A percentile compares a stretch with the other conserved stretches of the same genome.
Conservation (phyloP, 352 stramenopile species). For the Pythium guiyangense region DNA sequence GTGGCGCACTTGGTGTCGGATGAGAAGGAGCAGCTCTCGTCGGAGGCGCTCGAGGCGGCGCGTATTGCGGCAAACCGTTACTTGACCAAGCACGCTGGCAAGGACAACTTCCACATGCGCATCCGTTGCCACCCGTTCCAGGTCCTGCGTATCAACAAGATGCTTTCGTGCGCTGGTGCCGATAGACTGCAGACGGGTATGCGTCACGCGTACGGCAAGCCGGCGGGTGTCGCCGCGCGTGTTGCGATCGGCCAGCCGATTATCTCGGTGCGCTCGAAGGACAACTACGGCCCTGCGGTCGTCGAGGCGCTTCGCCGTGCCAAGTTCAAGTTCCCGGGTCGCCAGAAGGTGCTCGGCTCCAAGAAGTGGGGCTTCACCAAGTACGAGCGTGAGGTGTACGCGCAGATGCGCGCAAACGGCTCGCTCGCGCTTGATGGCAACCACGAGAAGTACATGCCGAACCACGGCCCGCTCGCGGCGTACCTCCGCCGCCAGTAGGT, state of each 20-base stretch:
- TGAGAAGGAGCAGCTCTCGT: conserved; percentile 94
- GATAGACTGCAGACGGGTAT: conserved; percentile 98
- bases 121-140: conserved; percentile 99
- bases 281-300: conserved; percentile 91
- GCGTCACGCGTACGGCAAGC: conserved; percentile 99
- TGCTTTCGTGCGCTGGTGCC: conserved; percentile 99
- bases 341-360: conserved; percentile 99
- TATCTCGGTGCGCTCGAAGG: conserved; percentile 97
- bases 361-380: conserved; percentile 99
- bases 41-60: conserved; percentile 96
- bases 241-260: conserved; percentile 99
- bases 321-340: conserved; percentile 99
- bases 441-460: conserved; percentile 96
- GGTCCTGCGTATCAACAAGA: conserved; percentile 99
- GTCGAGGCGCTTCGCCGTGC: conserved; percentile 98
- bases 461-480: conserved; percentile 74
- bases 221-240: conserved; percentile 95
- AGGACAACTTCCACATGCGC: conserved; percentile 99
- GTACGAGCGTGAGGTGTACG: conserved; percentile 98
- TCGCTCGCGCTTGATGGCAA: conserved; percentile 95
- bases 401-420: conserved; percentile 92
- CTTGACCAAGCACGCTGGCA: conserved; percentile 96
- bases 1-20: conserved; percentile 96
- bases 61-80: conserved; percentile 99
- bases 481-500: conserved; percentile 22